Percentiles rank a stretch among this genome's conserved stretches.
These are phyloP conservation scores for Suhomyces prunicola DNA, from an alignment of 805 yeast species.

Conservation along the genomic window DNA sequence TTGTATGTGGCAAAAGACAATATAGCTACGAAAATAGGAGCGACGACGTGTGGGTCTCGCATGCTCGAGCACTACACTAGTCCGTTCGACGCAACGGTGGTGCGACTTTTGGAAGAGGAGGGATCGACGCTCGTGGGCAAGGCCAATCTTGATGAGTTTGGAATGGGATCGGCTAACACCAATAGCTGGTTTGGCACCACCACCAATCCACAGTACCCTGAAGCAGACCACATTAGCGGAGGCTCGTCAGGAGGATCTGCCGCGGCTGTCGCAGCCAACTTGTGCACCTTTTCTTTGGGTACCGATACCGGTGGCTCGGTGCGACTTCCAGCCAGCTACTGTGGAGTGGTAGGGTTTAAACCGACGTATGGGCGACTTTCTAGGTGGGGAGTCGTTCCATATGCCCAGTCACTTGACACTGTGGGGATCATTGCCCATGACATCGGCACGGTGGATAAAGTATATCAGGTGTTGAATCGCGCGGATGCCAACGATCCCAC, in stretches of 20 bases:
- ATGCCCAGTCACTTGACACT: conserved; percentile 92
- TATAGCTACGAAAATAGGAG: conserved; percentile 56
- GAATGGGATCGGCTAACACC: conserved; percentile 83
- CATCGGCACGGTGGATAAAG: conserved; percentile 41
- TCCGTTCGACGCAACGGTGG: conserved; percentile 82
- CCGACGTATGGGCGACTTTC: conserved; percentile 93
- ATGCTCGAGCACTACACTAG: conserved; percentile 59
- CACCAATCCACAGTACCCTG: conserved; percentile 45
- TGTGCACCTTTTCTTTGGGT: conserved; percentile 77
- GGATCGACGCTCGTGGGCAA: conserved; percentile 69
- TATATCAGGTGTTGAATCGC: conserved; percentile 54
- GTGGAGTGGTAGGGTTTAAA: conserved; percentile 82
- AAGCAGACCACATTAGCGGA: conserved; percentile 49
- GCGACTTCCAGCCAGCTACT: conserved; percentile 85
- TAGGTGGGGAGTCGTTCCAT: conserved; percentile 87
- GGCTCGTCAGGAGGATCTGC: conserved; percentile 98
- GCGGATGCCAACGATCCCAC: conserved; percentile 83
- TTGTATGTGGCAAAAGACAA: conserved; percentile 63
- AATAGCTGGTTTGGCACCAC: conserved; percentile 58
- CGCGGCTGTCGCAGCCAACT: conserved; percentile 75
- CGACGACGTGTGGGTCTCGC: conserved; percentile 79
- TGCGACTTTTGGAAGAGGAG: conserved; percentile 45
- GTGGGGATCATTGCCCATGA: conserved; percentile 75
- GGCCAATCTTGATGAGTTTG: conserved; percentile 93
- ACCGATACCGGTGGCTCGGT: conserved; percentile 98